Conservation (phyloP, 169 alveolate species). For the Neospora caninum region DNA sequence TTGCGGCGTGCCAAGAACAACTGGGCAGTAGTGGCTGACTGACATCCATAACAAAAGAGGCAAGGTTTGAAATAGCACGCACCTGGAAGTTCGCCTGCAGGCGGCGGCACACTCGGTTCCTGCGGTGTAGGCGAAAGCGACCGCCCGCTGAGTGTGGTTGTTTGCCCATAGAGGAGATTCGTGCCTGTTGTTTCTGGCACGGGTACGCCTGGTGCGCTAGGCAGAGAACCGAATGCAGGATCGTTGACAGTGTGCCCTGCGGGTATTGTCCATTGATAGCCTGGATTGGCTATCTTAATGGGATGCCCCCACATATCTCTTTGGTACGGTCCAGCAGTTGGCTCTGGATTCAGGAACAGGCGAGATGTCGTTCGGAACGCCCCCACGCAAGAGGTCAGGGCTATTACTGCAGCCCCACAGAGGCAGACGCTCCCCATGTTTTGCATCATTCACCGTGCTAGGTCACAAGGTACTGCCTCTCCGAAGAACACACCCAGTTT, state of each 20-base stretch:
- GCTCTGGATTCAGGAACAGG: not conserved
- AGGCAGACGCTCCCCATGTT: not conserved
- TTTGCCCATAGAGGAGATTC: conserved; percentile 1
- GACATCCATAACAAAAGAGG: not conserved
- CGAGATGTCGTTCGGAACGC: not conserved
- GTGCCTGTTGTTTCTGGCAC: not conserved
- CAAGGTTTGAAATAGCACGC: not conserved
- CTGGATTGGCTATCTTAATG: conserved; percentile 15
- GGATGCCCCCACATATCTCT: conserved; percentile 5
- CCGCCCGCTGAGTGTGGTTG: conserved; percentile 7
- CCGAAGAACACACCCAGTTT: not conserved
- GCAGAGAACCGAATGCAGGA: not conserved
- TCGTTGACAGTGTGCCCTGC: conserved; percentile 1
- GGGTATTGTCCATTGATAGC: not conserved
- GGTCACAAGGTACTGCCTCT: not conserved
- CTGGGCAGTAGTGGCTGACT: not conserved
- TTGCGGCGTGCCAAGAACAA: not conserved
- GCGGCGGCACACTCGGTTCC: not conserved
- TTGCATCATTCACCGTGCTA: not conserved
- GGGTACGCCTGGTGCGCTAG: not conserved
- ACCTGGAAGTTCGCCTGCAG: conserved; percentile 17
- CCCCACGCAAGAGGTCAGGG: not conserved
- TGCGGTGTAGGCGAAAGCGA: conserved; percentile 4
- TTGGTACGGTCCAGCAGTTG: conserved; percentile 16
- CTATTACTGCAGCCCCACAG: not conserved